These are phyloP conservation scores for Scenedesmus sp. DNA, from an alignment of 163 green algal genomes.

Conservation along the genomic window DNA sequence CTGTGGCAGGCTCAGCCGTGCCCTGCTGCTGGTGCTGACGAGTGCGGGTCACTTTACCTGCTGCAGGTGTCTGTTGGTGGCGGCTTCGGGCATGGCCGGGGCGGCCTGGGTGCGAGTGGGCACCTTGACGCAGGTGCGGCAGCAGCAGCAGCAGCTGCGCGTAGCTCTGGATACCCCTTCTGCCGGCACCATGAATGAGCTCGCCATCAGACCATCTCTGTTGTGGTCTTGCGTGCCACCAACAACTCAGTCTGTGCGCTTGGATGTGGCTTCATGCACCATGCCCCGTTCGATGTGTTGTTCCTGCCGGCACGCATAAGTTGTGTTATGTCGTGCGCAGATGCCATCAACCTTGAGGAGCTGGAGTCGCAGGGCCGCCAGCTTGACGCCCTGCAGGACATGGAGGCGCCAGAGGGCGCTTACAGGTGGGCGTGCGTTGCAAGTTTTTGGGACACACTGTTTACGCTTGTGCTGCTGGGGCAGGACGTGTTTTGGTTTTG, in stretches of 20 bases:
- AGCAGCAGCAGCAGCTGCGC: not conserved
- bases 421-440: conserved; percentile 64
- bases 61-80: conserved; percentile 20
- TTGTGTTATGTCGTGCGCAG: conserved; percentile 5
- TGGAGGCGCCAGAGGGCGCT: conserved; percentile 83
- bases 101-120: conserved; percentile 48
- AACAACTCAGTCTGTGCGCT: no score
- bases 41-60: no score
- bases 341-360: conserved; percentile 74
- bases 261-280: no score
- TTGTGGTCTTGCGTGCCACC: no score
- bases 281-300: no score
- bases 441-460: not conserved
- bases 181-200: no score
- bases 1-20: not conserved
- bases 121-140: conserved; percentile 71
- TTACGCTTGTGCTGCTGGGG: not conserved
- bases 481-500: no score
- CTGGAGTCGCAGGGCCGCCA: conserved; percentile 62
- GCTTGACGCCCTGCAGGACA: conserved; percentile 64
- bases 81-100: not conserved
- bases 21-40: not conserved
- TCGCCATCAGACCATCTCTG: no score
- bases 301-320: not conserved
- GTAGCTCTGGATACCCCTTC: no score